Conservation (phyloP, 2,329 filamentous ascomycete species). For the Leptographium galeiforme region DNA sequence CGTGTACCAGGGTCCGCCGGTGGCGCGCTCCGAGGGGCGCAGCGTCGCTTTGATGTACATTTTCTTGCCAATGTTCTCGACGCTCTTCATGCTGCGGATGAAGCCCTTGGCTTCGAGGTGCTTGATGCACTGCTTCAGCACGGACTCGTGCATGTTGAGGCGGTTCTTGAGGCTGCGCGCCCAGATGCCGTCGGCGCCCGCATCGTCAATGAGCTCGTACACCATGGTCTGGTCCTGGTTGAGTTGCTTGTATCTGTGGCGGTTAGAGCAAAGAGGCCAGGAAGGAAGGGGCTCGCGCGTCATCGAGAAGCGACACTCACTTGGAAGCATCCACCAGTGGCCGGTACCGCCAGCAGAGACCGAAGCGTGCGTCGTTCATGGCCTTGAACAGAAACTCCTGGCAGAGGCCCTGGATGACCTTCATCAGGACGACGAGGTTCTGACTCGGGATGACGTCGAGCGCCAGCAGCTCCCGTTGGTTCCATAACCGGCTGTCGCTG, state of each 20-base stretch:
- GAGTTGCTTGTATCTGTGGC: constrained; percentile 35
- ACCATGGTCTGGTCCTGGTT: constrained; percentile 71
- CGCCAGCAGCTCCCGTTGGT: constrained; percentile 43
- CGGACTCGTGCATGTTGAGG: constrained; percentile 71
- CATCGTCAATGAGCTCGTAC: constrained; percentile 79
- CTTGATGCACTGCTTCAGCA: constrained; percentile 71
- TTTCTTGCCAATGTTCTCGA: constrained; percentile 81
- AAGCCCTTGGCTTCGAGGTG: constrained; percentile 68
- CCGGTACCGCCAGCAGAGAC: constrained; percentile 44
- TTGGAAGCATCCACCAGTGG: constrained; percentile 47
- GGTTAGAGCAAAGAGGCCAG: background rate
- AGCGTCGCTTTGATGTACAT: constrained; percentile 90
- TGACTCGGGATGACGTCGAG: constrained; percentile 44
- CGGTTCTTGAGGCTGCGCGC: constrained; percentile 68
- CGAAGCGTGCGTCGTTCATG: constrained; percentile 27
- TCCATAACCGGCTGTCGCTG: constrained; percentile 36
- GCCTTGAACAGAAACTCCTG: constrained; percentile 47
- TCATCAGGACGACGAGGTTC: constrained; percentile 39
- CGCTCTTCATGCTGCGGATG: constrained; percentile 81
- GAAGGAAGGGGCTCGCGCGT: background rate
- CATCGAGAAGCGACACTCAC: constrained; percentile 20
- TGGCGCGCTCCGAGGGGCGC: constrained; percentile 76
- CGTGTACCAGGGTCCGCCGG: constrained; percentile 88
- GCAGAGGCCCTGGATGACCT: constrained; percentile 42
- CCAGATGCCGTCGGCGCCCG: constrained; percentile 80